Evolutionary conservation across 2,329 filamentous ascomycete species (phyloP).

Genomic region (Clarireedia homoeocarpa): DNA sequence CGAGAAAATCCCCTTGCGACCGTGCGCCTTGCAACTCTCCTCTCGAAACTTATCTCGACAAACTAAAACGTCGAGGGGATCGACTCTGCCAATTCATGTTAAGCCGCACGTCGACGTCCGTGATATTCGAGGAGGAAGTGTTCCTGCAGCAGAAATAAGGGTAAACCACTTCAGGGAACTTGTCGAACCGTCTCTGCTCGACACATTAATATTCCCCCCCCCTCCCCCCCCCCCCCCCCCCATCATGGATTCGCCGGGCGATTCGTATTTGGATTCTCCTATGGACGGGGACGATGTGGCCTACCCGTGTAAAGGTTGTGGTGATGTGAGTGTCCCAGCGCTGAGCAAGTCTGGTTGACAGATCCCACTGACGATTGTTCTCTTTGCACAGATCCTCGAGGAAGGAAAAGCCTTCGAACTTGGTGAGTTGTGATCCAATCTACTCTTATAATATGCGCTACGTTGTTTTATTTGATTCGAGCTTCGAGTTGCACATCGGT

Average conservation of each 20-base stretch:
- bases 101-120: slow-evolving; percentile 13
- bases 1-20: not conserved
- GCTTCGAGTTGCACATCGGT: slow-evolving; percentile 7
- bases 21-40: not conserved
- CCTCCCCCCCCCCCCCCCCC: not conserved
- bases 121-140: slow-evolving; percentile 21
- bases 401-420: slow-evolving; percentile 98
- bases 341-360: not conserved
- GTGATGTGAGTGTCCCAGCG: slow-evolving; percentile 55
- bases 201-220: slow-evolving; percentile 4
- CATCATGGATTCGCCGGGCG: slow-evolving; percentile 46
- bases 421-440: slow-evolving; percentile 47
- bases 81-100: slow-evolving; percentile 23
- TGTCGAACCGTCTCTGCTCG: not conserved
- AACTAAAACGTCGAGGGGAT: slow-evolving; percentile 16
- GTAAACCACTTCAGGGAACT: slow-evolving; percentile 3
- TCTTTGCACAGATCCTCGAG: slow-evolving; percentile 68
- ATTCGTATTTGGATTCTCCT: slow-evolving; percentile 39
- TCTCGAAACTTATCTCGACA: not conserved
- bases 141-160: slow-evolving; percentile 12
- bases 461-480: slow-evolving; percentile 9
- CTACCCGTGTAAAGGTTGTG: slow-evolving; percentile 88
- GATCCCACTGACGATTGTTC: slow-evolving; percentile 19
- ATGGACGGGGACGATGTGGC: slow-evolving; percentile 67
- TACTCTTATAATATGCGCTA: slow-evolving; percentile 1